Evolutionary conservation across 176 grass and related monocot genomes (phyloP), one percentile per base, ranked within the genome.

Genomic region (Poa pratensis): DNA sequence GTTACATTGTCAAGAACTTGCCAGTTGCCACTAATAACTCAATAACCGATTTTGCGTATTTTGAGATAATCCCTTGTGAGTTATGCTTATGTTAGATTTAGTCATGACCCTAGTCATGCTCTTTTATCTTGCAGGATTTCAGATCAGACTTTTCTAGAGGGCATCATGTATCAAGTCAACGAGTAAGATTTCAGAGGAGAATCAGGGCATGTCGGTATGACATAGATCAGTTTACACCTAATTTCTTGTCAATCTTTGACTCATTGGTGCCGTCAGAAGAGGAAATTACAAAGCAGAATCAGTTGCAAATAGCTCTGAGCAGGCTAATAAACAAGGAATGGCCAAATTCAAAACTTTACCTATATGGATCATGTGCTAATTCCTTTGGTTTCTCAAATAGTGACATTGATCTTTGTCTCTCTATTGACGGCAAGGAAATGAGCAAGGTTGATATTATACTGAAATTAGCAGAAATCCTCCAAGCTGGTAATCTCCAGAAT

Each of bases 341-440:
- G 96, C 93, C 96, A 78, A 77, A 87, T 83, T 85, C 96, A 80
- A 86, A 85, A 76, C 78, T 98, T 50, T 88, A 89, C 78, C 87
- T 98, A 22, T 98, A 98, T 89, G 93, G 96, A 82, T 98, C 93
- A 55, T 98, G 96, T 89, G 96, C 96, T 20, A 98, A 90, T 86
- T 92, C 87, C 24, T 98, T 98, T 6, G 96, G 91, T 53, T 92
- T 95, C 75, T 89, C 93, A 61, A 95, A 95, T 84, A 98, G 96
- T 86, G 96, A 98, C 77, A 92, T 98, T 82, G 96, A 98, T 89
- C 82, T 98, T 76, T 95, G 96, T 90, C 90, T 98, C 43, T 85
- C 89, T 42, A 92, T 98, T 79, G 77, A 94, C 75, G 77, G 87
- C 57, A 90, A 26, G 42, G 86, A 94, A 69, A 88, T 90, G 65